Evolutionary conservation across 768 basidiomycete genomes (phyloP).

Genomic region (Agrocybe pediades): DNA sequence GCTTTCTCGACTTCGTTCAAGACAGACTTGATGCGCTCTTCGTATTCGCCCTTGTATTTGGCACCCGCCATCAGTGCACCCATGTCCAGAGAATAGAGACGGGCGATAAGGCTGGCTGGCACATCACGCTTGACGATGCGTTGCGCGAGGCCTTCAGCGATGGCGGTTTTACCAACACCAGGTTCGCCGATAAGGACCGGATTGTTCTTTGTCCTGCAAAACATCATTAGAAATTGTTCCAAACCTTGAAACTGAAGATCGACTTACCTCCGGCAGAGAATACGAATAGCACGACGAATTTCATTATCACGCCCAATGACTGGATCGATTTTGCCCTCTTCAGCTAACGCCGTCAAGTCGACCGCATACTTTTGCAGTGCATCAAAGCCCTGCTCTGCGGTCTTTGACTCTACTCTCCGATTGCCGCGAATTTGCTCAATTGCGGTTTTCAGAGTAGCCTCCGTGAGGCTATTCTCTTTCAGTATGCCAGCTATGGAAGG

Average conservation of each 20-base stretch:
- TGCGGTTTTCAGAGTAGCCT: conserved; percentile 71
- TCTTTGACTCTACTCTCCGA: conserved; percentile 80
- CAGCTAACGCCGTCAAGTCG: conserved; percentile 85
- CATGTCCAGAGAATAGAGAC: conserved; percentile 89
- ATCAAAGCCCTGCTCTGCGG: conserved; percentile 91
- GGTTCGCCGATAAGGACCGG: conserved; percentile 96
- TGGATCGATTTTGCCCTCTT: conserved; percentile 94
- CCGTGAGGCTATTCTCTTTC: conserved; percentile 76
- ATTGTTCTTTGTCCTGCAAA: conserved; percentile 86
- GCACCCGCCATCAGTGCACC: conserved; percentile 94
- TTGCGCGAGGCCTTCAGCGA: conserved; percentile 94
- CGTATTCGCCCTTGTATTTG: conserved; percentile 94
- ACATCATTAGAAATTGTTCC: conserved; percentile 45
- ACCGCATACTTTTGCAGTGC: conserved; percentile 87
- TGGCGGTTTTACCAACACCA: conserved; percentile 94
- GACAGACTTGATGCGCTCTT: conserved; percentile 93
- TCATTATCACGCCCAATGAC: conserved; percentile 94
- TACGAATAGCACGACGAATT: conserved; percentile 82
- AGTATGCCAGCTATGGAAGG: conserved; percentile 63
- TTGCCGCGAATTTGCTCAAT: conserved; percentile 83
- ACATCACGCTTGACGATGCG: conserved; percentile 95
- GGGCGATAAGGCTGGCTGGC: conserved; percentile 69
- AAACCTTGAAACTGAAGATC: conserved; percentile 33
- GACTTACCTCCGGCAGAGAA: conserved; percentile 71
- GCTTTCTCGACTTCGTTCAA: conserved; percentile 93